These are phyloP conservation scores for Chytriomyces hyalinus DNA, from an alignment of 192 early-diverging fungal species.

Conservation along the genomic window DNA sequence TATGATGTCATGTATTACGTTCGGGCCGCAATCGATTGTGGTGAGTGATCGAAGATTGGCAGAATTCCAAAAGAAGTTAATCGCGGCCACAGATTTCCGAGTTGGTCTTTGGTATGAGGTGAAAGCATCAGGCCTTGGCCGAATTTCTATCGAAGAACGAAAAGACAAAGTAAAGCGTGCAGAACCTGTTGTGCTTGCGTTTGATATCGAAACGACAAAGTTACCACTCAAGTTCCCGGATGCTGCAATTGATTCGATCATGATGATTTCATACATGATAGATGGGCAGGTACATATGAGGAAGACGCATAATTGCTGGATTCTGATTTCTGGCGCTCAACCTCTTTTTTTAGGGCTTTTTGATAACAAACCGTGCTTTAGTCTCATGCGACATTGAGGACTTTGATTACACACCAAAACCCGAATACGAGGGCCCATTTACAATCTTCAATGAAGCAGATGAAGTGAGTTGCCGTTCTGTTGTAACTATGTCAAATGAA, in stretches of 20 bases:
- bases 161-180: constrained; percentile 88
- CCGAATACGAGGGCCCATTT: constrained; percentile 94
- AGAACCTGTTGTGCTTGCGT: constrained; percentile 92
- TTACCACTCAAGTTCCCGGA: constrained; percentile 98
- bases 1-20: constrained; percentile 97
- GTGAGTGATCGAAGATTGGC: constrained; percentile 43
- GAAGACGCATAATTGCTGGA: neutral
- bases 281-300: constrained; percentile 80
- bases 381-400: constrained; percentile 95
- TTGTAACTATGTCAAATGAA: neutral
- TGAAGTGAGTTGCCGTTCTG: constrained; percentile 64
- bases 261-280: constrained; percentile 99
- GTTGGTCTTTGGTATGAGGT: constrained; percentile 96
- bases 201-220: constrained; percentile 99
- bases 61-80: neutral
- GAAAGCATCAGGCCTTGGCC: constrained; percentile 53
- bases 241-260: constrained; percentile 84
- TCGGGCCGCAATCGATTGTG: constrained; percentile 90
- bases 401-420: constrained; percentile 97
- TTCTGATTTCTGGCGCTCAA: neutral
- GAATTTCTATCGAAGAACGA: constrained; percentile 67
- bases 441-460: constrained; percentile 93
- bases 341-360: constrained; percentile 71
- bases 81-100: constrained; percentile 70
- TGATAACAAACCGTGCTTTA: constrained; percentile 97